Evolutionary conservation across 352 stramenopile genomes (phyloP).

Genomic region (Phytophthora kernoviae): DNA sequence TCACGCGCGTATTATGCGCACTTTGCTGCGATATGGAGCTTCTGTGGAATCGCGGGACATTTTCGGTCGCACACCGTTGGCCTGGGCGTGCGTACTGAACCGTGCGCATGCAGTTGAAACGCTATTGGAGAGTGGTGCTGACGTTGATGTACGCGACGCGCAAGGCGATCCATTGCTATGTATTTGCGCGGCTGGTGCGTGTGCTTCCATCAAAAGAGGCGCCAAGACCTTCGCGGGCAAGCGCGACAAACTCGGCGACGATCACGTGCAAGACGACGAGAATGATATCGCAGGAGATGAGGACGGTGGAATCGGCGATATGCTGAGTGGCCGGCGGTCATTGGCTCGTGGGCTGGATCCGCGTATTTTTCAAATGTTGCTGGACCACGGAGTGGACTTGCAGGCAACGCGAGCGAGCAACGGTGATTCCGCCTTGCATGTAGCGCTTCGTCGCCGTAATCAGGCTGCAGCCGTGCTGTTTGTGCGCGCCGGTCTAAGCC

Average conservation of each 20-base stretch:
- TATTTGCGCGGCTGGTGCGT: slow-evolving; percentile 60
- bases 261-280: slow-evolving; percentile 28
- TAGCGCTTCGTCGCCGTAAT: slow-evolving; percentile 74
- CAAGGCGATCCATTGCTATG: slow-evolving; percentile 72
- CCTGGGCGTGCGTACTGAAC: slow-evolving; percentile 79
- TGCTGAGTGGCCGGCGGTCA: slow-evolving; percentile 27
- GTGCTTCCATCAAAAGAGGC: slow-evolving; percentile 32
- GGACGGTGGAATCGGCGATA: slow-evolving; percentile 23
- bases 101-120: slow-evolving; percentile 61
- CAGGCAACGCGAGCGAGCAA: slow-evolving; percentile 59
- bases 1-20: slow-evolving; percentile 53
- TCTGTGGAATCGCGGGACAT: slow-evolving; percentile 63
- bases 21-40: slow-evolving; percentile 67
- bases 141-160: slow-evolving; percentile 64
- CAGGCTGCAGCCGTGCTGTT: slow-evolving; percentile 70
- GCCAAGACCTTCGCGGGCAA: slow-evolving; percentile 25
- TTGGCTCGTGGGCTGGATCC: slow-evolving; percentile 49
- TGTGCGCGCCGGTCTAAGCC: slow-evolving; percentile 67
- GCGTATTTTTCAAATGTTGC: slow-evolving; percentile 57
- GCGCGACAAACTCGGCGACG: slow-evolving; percentile 23
- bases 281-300: slow-evolving; percentile 30
- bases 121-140: slow-evolving; percentile 56
- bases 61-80: slow-evolving; percentile 71
- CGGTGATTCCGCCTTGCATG: slow-evolving; percentile 76
- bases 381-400: slow-evolving; percentile 58